Evolutionary conservation across 495 filamentous ascomycete genomes (phyloP).

Genomic region (Xylaria sp.): DNA sequence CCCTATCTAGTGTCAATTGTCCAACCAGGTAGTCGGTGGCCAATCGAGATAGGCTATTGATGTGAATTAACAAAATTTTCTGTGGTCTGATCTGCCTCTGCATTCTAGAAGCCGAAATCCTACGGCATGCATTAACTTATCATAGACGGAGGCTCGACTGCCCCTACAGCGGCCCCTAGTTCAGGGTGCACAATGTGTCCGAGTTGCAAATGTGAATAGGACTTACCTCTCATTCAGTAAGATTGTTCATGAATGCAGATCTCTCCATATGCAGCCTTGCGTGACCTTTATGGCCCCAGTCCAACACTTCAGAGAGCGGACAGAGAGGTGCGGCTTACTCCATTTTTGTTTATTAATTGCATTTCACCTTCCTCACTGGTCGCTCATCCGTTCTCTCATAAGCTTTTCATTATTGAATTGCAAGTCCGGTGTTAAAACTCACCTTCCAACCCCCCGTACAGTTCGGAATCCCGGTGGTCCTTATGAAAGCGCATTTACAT

Average conservation of each 20-base stretch:
- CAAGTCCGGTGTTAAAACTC: background rate
- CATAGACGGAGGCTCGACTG: slow-evolving; percentile 18
- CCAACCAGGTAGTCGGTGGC: background rate
- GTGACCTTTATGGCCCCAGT: background rate
- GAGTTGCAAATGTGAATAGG: background rate
- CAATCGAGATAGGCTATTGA: slow-evolving; percentile 7
- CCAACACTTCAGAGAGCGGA: background rate
- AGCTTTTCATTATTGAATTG: background rate
- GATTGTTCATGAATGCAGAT: background rate
- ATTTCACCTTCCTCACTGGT: background rate
- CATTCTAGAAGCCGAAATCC: background rate
- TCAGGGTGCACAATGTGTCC: background rate
- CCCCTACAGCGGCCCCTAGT: too few species aligned
- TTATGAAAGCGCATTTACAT: background rate
- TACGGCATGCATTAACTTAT: slow-evolving; percentile 3
- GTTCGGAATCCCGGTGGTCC: background rate
- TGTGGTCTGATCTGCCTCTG: background rate
- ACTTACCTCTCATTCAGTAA: background rate
- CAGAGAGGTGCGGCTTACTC: background rate
- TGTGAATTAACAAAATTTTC: background rate
- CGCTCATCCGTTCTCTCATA: background rate
- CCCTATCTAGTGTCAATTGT: background rate
- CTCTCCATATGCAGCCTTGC: background rate
- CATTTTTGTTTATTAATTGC: background rate
- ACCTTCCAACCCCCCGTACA: too few species aligned